phyloP scores from a whole-genome alignment of 805 yeast species.

The Candida corydali region DNA sequence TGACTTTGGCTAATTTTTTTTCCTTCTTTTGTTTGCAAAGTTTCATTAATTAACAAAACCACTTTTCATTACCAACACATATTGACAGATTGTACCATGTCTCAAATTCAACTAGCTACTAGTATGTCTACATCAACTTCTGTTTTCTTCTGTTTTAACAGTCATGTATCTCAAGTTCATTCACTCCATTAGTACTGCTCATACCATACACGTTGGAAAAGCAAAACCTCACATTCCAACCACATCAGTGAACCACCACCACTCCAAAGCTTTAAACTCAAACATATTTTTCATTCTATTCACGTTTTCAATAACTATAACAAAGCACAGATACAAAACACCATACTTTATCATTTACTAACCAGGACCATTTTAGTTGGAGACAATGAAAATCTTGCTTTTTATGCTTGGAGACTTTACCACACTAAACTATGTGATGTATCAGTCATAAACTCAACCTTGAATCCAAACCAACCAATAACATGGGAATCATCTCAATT shows the following conservation, averaged over 20 bases:
- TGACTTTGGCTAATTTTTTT: too few species aligned
- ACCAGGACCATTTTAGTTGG: constrained; percentile 31
- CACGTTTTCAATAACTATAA: too few species aligned
- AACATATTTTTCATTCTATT: too few species aligned
- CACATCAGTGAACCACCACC: too few species aligned
- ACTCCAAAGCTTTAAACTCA: too few species aligned
- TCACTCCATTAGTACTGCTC: neutral
- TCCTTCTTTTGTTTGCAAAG: too few species aligned
- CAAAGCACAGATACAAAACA: too few species aligned
- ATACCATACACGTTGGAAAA: too few species aligned
- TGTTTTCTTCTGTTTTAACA: too few species aligned
- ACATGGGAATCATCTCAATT: constrained; percentile 15
- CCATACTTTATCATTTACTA: too few species aligned
- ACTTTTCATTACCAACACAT: neutral
- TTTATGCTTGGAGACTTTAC: constrained; percentile 56
- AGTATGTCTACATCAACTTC: constrained; percentile 3
- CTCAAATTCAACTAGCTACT: constrained; percentile 5
- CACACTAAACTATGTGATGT: constrained; percentile 35
- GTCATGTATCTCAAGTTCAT: too few species aligned
- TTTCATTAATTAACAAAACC: neutral
- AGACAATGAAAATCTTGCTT: constrained; percentile 52
- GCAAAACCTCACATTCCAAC: too few species aligned
- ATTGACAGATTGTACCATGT: constrained; percentile 1
- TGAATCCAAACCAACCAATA: constrained; percentile 12
- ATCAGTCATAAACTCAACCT: constrained; percentile 33